Evolutionary conservation across 192 early-diverging fungal species (phyloP), one percentile per base, ranked within the genome.

Genomic region (Coemansia sp.): DNA sequence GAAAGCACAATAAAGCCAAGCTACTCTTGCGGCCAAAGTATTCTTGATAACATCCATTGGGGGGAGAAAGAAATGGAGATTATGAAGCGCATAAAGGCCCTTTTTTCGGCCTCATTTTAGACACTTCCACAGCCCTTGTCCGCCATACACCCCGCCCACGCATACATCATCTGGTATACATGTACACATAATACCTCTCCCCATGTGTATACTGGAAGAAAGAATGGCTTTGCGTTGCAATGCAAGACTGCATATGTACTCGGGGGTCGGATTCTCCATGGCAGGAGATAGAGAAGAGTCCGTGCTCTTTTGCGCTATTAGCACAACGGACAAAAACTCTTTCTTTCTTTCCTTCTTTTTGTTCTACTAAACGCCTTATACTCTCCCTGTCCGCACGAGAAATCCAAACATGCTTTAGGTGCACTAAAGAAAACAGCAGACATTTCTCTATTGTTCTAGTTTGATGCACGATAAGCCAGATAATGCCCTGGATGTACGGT

Each of bases 91-190:
- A n/a, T 9, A 22, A 22, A 53, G 63, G 63, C 32, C 39, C 40
- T n/a, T 65, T 65, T 19, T 55, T 65, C 64, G 64, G 64, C 64
- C 42, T 12, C 51, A 22, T 65, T 55, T 16, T 38, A 3, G 51
- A 54, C 11, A 19, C 38, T 20, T 55, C 41, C 5, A 32, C 46
- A 48, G 46, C 46, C 11, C 46, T 14, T 48, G n/a, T n/a, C 11
- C 4, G 46, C 46, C 46, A 48, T n/a, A 48, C n/a, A 48, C 46
- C 46, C 1, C 5, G n/a, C 5, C 12, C n/a, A 48, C 51, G 7
- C 51, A 53, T 16, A 22, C 2, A n/a, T 53, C n/a, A n/a, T n/a
- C 51, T 8, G n/a, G n/a, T n/a, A 45, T 45, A 12, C 44, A 45
- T 45, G 44, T 45, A 45, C 44, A 45, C 13, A 45, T 5, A 32